Percentiles rank a stretch among this genome's conserved stretches.
phyloP scores from a whole-genome alignment of 2,329 filamentous ascomycete genomes.

The Zasmidium angulare region DNA sequence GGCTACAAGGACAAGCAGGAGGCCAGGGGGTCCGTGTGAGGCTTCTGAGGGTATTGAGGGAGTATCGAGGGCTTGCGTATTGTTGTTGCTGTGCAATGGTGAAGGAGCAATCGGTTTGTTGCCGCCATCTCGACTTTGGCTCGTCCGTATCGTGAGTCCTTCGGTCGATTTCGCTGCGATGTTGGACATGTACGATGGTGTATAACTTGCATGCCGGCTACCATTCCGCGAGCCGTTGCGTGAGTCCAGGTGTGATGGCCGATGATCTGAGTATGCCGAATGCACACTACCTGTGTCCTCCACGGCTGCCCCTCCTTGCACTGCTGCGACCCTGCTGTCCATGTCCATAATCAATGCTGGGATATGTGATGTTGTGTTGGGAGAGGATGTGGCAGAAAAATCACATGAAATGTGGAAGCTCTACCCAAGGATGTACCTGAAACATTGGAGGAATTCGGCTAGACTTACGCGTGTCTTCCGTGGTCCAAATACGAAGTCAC shows the following conservation, averaged over 20 bases:
- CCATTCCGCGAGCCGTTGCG: slow-evolving; percentile 6
- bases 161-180: slow-evolving; percentile 6
- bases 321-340: neutral
- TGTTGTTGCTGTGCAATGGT: neutral
- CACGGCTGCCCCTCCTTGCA: neutral
- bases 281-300: slow-evolving; percentile 8
- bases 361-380: neutral
- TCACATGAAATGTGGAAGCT: neutral
- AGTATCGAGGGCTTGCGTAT: neutral
- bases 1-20: slow-evolving; percentile 17
- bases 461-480: neutral
- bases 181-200: slow-evolving; percentile 11
- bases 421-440: neutral
- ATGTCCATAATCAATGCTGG: neutral
- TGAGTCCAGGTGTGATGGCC: slow-evolving; percentile 1
- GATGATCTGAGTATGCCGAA: neutral
- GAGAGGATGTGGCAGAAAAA: too few relatives aligned
- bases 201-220: slow-evolving; percentile 3
- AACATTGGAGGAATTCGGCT: neutral
- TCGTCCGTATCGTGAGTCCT: neutral
- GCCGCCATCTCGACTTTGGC: neutral
- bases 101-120: slow-evolving; percentile 1
- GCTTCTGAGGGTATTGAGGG: neutral
- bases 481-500: neutral
- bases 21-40: slow-evolving; percentile 7